These are phyloP conservation scores for Hypoxylon sp. DNA, from an alignment of 2,329 filamentous ascomycete species.

Conservation along the genomic window DNA sequence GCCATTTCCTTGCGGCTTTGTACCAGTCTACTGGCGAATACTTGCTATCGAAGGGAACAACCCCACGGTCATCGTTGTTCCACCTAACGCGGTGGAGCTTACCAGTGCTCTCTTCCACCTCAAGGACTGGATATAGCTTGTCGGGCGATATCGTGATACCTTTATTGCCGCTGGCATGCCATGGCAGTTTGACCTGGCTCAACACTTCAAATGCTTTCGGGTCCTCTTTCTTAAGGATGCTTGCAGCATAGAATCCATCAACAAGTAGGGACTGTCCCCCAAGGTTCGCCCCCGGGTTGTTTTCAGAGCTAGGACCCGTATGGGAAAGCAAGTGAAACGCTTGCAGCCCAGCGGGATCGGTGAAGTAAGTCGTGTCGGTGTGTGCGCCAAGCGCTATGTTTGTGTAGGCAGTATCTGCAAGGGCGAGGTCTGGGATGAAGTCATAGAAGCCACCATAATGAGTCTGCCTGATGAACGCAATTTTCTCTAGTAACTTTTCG, in stretches of 20 bases:
- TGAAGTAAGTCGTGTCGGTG: slow-evolving; percentile 97
- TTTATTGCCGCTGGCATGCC: slow-evolving; percentile 91
- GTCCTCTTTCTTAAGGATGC: slow-evolving; percentile 69
- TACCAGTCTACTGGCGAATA: slow-evolving; percentile 78
- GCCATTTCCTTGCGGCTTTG: slow-evolving; percentile 80
- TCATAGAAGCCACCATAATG: slow-evolving; percentile 89
- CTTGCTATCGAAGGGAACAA: slow-evolving; percentile 69
- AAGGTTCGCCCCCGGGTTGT: slow-evolving; percentile 46
- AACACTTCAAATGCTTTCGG: slow-evolving; percentile 72
- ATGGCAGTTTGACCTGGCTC: slow-evolving; percentile 71
- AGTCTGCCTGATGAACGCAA: slow-evolving; percentile 89
- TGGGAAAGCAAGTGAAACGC: slow-evolving; percentile 93
- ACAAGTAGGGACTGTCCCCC: slow-evolving; percentile 88
- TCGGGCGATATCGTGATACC: slow-evolving; percentile 85
- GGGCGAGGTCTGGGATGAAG: slow-evolving; percentile 89
- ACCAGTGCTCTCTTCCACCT: slow-evolving; percentile 62
- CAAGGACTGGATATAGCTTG: slow-evolving; percentile 79
- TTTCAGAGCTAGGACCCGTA: slow-evolving; percentile 51
- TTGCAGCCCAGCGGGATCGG: slow-evolving; percentile 90
- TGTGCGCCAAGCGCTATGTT: slow-evolving; percentile 86
- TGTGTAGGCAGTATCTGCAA: slow-evolving; percentile 93
- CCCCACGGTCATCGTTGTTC: slow-evolving; percentile 92
- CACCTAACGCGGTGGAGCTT: slow-evolving; percentile 78
- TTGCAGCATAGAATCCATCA: slow-evolving; percentile 85
- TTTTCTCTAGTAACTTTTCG: slow-evolving; percentile 80